phyloP scores from a whole-genome alignment of 345 rosid genomes.

The Salix caprea region DNA sequence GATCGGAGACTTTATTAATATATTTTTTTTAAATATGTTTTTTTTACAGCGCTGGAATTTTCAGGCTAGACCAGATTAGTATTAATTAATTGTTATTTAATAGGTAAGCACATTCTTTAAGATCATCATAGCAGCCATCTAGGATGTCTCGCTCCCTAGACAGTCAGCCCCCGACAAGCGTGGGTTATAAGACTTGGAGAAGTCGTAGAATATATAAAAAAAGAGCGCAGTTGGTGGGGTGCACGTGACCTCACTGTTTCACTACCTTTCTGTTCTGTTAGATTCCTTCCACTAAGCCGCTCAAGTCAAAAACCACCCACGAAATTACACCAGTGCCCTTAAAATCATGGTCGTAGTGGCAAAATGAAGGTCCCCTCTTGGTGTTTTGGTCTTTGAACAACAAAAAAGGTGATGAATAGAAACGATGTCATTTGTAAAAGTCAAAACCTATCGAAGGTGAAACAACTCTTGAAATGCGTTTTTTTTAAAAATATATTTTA shows the following conservation, averaged over 20 bases:
- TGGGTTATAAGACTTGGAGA: conserved; percentile 14
- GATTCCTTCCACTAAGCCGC: conserved; percentile 20
- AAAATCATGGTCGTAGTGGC: not conserved
- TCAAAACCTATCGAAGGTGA: not conserved
- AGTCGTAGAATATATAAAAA: not conserved
- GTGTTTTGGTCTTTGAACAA: not conserved
- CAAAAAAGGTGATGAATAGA: not conserved
- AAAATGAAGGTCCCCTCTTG: not conserved
- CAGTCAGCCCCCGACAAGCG: conserved; percentile 24
- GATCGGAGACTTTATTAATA: too few species aligned
- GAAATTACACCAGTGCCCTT: conserved; percentile 14
- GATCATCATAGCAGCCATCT: conserved; percentile 3
- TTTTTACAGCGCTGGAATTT: not conserved
- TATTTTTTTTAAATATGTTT: too few species aligned
- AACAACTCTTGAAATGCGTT: too few species aligned
- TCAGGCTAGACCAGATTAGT: not conserved
- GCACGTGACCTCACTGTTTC: conserved; percentile 27
- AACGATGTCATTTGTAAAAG: too few species aligned
- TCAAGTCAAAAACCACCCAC: conserved; percentile 11
- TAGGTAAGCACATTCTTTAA: not conserved
- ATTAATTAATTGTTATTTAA: not conserved
- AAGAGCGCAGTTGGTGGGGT: conserved; percentile 17
- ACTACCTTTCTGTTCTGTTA: not conserved
- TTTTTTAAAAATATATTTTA: too few species aligned
- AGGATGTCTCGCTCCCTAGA: conserved; percentile 17